phyloP scores from a whole-genome alignment of 2,329 filamentous ascomycete genomes.

The Trichoderma koningii region DNA sequence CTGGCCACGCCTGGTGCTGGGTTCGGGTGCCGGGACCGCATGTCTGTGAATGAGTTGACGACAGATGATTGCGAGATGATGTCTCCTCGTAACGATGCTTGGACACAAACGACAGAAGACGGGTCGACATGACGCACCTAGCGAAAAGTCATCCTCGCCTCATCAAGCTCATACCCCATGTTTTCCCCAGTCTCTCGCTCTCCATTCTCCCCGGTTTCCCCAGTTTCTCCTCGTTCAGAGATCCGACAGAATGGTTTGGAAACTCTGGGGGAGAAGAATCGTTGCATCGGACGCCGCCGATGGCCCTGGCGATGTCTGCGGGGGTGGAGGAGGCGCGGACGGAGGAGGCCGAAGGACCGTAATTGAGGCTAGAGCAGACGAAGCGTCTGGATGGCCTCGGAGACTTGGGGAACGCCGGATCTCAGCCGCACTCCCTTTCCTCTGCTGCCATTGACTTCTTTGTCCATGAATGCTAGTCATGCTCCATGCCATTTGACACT shows the following conservation, averaged over 20 bases:
- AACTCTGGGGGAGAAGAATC: conserved; percentile 3
- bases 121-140: background rate
- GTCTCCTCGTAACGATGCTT: background rate
- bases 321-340: conserved; percentile 23
- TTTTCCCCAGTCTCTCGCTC: background rate
- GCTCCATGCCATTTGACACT: background rate
- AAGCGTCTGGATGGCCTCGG: background rate
- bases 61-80: background rate
- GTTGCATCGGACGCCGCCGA: conserved; percentile 24
- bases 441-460: background rate
- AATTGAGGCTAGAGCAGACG: conserved; percentile 4
- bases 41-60: background rate
- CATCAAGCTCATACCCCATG: conserved; percentile 4
- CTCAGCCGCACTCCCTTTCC: background rate
- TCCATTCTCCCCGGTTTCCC: conserved; percentile 13
- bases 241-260: conserved; percentile 20
- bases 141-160: background rate
- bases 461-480: background rate
- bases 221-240: conserved; percentile 2
- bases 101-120: background rate
- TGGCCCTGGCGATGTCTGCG: conserved; percentile 23
- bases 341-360: conserved; percentile 22
- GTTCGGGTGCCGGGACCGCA: background rate
- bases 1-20: background rate
- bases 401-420: background rate